A percentile compares a stretch with the other conserved stretches of the same genome.
phyloP scores from a whole-genome alignment of 2,329 filamentous ascomycete species.

The Neonectria neomacrospora region DNA sequence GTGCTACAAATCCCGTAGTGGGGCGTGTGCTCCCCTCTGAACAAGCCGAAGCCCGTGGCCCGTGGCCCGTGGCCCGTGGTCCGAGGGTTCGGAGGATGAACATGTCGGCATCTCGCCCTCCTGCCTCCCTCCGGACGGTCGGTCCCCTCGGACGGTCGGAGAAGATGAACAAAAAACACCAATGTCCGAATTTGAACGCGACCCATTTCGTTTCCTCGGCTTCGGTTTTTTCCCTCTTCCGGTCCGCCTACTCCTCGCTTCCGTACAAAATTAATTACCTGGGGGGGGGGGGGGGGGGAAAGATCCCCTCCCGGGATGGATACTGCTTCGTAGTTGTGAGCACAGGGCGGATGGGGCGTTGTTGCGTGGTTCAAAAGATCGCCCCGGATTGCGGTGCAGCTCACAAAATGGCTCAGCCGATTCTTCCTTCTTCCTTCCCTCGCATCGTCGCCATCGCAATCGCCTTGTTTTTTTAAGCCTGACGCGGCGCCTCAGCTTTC shows the following conservation, averaged over 20 bases:
- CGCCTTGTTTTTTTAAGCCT: neutral
- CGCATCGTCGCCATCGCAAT: constrained; percentile 14
- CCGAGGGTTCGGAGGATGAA: neutral
- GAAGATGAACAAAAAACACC: neutral
- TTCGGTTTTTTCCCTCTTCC: neutral
- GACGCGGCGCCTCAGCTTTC: constrained; percentile 2
- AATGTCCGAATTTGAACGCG: neutral
- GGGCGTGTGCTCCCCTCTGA: neutral
- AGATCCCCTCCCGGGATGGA: constrained; percentile 44
- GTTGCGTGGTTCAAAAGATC: constrained; percentile 4
- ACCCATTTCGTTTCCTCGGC: neutral
- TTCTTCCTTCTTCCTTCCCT: constrained; percentile 10
- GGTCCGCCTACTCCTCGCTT: neutral
- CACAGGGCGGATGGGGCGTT: constrained; percentile 41
- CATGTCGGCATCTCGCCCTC: neutral
- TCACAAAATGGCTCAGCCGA: constrained; percentile 35
- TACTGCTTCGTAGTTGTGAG: constrained; percentile 54
- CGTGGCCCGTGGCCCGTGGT: too few relatives aligned
- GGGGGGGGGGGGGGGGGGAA: neutral
- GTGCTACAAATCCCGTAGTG: too few relatives aligned
- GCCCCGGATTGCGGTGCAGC: constrained; percentile 5
- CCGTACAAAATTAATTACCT: neutral
- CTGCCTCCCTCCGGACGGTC: neutral
- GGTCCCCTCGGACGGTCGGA: neutral
- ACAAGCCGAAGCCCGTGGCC: too few relatives aligned